Evolutionary conservation across 352 stramenopile species (phyloP), one percentile per base, ranked within the genome.

Genomic region (Globisporangium paroecandrum): DNA sequence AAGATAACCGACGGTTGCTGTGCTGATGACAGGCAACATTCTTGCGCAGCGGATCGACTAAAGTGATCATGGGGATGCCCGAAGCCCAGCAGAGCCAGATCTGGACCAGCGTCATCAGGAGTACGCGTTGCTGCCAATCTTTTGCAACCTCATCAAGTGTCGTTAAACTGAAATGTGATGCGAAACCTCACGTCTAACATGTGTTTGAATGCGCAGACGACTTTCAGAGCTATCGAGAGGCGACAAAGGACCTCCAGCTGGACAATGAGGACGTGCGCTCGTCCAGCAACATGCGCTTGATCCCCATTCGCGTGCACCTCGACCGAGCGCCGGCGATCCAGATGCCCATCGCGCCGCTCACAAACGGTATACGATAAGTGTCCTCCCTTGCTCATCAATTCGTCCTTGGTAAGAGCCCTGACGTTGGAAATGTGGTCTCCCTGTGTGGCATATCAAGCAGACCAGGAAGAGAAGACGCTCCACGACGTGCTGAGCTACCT

Each of bases 1-100:
- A 32, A 32, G 29, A 32, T 32, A 49, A n/a, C 15, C n/a, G 15
- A n/a, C 15, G 15, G 24, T n/a, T 58, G 53, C 8, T 34, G 24
- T 20, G 5, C 12, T 58, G 41, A 27, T 15, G 1, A 13, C 62
- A 82, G 69, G 77, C 83, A 27, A 86, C 77, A 55, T 95, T 91
- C 63, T 65, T 94, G 53, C 74, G 86, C 41, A 82, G 77, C 60
- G 85, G 87, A 46, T 90, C 83, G 15, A 95, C 85, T 34, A 93
- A 94, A 66, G 76, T 76, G 46, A 87, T 95, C 62, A 95, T 95
- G 87, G 74, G 68, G 43, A 71, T 95, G 67, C 84, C 87, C 4
- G 83, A 93, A 61, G 83, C 84, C 13, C 85, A 94, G 72, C 87
- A 95, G 64, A 87, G 71, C 7, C 83, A 90, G 69, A 93, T 95